Conservation (phyloP, 2,329 filamentous ascomycete species). For the Atkinsonella texensis region DNA sequence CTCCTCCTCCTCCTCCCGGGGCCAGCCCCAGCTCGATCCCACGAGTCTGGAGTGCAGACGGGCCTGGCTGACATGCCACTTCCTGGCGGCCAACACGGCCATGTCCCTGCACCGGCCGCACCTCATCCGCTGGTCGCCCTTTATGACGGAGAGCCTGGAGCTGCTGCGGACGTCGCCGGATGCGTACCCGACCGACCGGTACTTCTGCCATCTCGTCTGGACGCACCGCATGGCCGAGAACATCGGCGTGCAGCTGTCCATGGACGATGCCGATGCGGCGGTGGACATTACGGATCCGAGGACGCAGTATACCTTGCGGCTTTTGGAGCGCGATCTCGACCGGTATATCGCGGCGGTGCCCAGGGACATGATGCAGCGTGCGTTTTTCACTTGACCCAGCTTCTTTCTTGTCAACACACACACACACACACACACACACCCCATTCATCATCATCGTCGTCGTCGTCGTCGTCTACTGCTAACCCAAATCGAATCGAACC, state of each 20-base stretch:
- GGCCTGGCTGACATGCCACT: slow-evolving; percentile 48
- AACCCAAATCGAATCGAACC: not conserved
- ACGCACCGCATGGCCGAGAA: slow-evolving; percentile 56
- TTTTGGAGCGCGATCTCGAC: slow-evolving; percentile 52
- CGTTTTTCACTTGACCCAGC: slow-evolving; percentile 15
- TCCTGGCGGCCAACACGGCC: slow-evolving; percentile 44
- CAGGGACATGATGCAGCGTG: slow-evolving; percentile 41
- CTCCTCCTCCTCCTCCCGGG: slow-evolving; percentile 11
- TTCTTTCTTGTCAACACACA: no score
- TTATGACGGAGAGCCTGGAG: slow-evolving; percentile 48
- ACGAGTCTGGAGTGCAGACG: slow-evolving; percentile 42
- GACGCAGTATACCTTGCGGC: slow-evolving; percentile 51
- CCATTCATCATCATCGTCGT: no score
- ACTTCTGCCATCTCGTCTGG: slow-evolving; percentile 47
- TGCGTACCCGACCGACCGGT: slow-evolving; percentile 42
- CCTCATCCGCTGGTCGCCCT: slow-evolving; percentile 46
- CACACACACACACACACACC: no score
- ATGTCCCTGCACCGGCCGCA: slow-evolving; percentile 51
- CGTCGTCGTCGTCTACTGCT: not conserved
- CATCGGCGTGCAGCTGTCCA: slow-evolving; percentile 51
- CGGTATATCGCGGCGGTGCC: slow-evolving; percentile 45
- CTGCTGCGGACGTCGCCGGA: slow-evolving; percentile 41
- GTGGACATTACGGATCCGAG: slow-evolving; percentile 48
- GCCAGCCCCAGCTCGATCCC: slow-evolving; percentile 34
- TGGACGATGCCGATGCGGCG: slow-evolving; percentile 48